Percentiles rank a stretch among this genome's conserved stretches.
These are phyloP conservation scores for Fraxinus americana DNA, from an alignment of 257 asterid species.

Conservation along the genomic window DNA sequence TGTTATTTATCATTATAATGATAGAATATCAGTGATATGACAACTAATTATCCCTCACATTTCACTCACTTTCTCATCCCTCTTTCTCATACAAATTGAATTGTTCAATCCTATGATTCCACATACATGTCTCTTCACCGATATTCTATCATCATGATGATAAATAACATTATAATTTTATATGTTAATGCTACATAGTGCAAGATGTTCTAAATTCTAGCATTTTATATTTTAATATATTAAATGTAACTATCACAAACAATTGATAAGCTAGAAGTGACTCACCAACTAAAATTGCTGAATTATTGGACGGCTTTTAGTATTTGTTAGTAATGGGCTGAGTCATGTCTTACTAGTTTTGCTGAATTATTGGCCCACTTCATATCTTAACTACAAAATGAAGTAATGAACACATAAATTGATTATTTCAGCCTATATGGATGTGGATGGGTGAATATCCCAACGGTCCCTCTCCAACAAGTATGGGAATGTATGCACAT, in stretches of 20 bases:
- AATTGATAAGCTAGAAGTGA: background rate
- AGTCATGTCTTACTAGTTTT: conserved; percentile 26
- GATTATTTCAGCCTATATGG: conserved; percentile 2
- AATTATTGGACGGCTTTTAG: background rate
- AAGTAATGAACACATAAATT: conserved; percentile 25
- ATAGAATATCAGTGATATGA: too few species aligned
- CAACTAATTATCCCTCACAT: too few species aligned
- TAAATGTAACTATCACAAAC: conserved; percentile 14
- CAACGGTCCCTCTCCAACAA: background rate
- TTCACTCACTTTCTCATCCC: too few species aligned
- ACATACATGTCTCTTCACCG: too few species aligned
- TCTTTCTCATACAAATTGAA: too few species aligned
- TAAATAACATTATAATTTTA: too few species aligned
- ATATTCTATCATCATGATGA: too few species aligned
- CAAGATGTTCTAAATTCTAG: too few species aligned
- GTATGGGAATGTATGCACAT: background rate
- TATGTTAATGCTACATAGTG: too few species aligned
- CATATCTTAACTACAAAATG: background rate
- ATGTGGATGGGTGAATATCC: background rate
- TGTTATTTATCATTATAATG: too few species aligned
- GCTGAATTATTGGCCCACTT: background rate
- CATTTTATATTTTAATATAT: background rate
- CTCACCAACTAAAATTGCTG: background rate
- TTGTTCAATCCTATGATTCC: too few species aligned
- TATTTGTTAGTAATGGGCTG: conserved; percentile 16